Base-by-base conservation (phyloP, 2,329 filamentous ascomycete genomes). In the Curvularia spicifera region DNA sequence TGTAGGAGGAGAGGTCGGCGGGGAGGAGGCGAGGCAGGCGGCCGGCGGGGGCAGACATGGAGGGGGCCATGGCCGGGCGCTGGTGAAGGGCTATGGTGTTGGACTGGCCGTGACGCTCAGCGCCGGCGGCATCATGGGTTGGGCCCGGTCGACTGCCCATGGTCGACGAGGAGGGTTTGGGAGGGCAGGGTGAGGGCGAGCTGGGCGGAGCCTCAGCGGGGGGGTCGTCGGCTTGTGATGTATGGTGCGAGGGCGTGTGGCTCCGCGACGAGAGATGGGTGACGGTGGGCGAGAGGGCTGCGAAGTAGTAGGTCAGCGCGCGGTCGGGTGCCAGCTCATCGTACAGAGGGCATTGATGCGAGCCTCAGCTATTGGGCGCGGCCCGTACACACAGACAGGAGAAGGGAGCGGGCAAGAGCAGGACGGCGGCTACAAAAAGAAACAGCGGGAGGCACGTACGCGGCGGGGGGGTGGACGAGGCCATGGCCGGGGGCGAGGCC, bases 1-100 rank as follows among this genome's bases (percentile, higher is more conserved):
- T 83, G 75, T 90, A 91, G 56, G 87, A 81, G 42, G 88, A 89
- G 43, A 86, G 78, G 72, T 91, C 88, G 61, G 85, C 84, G 47
- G 90, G 77, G 46, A 91, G 80, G n/a, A 88, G 81, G 56, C 81
- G 79, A 26, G 83, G 80, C 54, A 82, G 74, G 61, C 78, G 78
- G 51, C 79, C 73, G 31, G 81, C 78, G 51, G 77, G 71, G 28
- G 79, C 77, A 48, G 80, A 81, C 58, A 82, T 79, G 59, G 78
- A 80, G 46, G 78, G 65, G 43, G 82, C 69, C 24, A 78, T 68
- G 51, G 64, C 66, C 29, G 76, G 76, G 37, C 75, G 63, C 59
- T 65, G 44, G 28, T 31, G 26, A 9, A 43, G 68, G 15, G 60
- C 13, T 1, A n/a, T 35, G 12, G 13, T 35, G 57, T 20, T 57